A percentile compares a stretch with the other conserved stretches of the same genome.
Evolutionary conservation across 345 rosid species (phyloP).

Genomic region (Euphorbia peplus): DNA sequence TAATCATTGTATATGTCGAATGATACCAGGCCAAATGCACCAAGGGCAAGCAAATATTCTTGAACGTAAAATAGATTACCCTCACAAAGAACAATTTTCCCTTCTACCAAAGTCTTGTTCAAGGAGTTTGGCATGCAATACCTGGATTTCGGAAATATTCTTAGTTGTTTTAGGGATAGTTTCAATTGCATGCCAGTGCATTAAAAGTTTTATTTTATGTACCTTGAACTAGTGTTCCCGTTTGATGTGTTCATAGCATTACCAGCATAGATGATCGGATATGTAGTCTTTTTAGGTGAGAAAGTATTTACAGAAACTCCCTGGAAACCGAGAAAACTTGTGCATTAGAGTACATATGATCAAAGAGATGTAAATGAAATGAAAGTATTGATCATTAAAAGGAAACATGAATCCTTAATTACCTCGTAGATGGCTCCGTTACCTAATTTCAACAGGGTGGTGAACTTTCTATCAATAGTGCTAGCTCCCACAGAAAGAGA

Average conservation of each 20-base stretch:
- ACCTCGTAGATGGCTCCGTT: slow-evolving; percentile 22
- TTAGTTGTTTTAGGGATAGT: too few species aligned
- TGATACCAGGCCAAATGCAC: neutral
- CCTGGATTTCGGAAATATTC: neutral
- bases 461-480: slow-evolving; percentile 26
- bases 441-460: slow-evolving; percentile 17
- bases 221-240: slow-evolving; percentile 12
- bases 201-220: neutral
- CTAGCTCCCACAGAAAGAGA: slow-evolving; percentile 37
- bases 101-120: slow-evolving; percentile 2
- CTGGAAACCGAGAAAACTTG: neutral
- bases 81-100: slow-evolving; percentile 14
- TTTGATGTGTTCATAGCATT: slow-evolving; percentile 24
- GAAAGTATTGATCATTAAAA: neutral
- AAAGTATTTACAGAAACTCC: slow-evolving; percentile 25
- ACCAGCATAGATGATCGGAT: slow-evolving; percentile 24
- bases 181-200: too few species aligned
- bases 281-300: neutral
- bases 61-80: too few species aligned
- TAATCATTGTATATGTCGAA: neutral
- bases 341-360: too few species aligned
- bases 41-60: neutral
- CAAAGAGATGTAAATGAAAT: too few species aligned
- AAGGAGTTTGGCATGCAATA: neutral
- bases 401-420: neutral